Evolutionary conservation across 2,329 filamentous ascomycete genomes (phyloP), one percentile per base, ranked within the genome.

Genomic region (Trichoderma sp.): DNA sequence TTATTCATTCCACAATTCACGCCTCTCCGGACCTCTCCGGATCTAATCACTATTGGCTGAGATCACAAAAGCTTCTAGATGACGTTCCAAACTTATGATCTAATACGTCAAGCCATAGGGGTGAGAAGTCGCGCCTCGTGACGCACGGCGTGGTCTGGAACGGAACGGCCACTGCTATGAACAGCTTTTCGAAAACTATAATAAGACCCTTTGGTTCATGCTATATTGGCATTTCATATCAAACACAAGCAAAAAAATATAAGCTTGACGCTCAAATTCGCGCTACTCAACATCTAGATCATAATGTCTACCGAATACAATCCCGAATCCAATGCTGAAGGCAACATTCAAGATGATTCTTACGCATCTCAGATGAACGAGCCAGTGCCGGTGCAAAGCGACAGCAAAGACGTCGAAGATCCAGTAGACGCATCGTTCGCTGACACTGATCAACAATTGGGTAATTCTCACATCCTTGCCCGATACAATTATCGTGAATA

Each of bases 301-400:
- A 43, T 6, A n/a, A 43, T 43, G 40, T 43, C 40, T 43, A n/a
- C 40, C 40, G 40, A 43, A 8, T 43, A 43, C 19, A 43, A 19
- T 3, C 40, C 40, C 6, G 40, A 43, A 8, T n/a, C 19, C 40
- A n/a, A n/a, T 10, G 19, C 10, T 5, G 40, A n/a, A 4, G 8
- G 40, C 19, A n/a, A 3, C 1, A 16, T 68, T 14, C 29, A 63
- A n/a, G 69, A 70, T 19, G 52, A 57, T 4, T 70, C 69, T 2
- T 70, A 70, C n/a, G 35, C 56, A 10, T 59, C 37, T 4, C 14
- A 59, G 8, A 59, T 35, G 19, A 58, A 65, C 2, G 58, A 68
- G 11, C 21, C 69, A 5, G 19, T 70, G 11, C 69, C 64, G 1
- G 69, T 70, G 8, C 64, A 70, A 29, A 29, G 65, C n/a, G 64